Conservation (phyloP, 73 alveolate genomes). For the Paramecium caudatum region DNA sequence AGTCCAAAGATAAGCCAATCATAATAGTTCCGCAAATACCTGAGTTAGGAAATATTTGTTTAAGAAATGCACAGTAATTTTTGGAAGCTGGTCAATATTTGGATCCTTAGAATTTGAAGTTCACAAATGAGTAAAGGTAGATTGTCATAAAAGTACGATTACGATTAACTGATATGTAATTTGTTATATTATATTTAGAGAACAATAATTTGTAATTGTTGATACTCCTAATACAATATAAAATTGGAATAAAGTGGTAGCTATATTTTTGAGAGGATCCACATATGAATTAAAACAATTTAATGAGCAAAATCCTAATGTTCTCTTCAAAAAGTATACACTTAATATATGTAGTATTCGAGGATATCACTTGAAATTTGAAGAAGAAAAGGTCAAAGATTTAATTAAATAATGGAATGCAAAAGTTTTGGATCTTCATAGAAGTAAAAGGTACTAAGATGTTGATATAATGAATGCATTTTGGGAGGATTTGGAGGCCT, state of each 20-base stretch:
- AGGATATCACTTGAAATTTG: constrained; percentile 79
- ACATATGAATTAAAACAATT: constrained; percentile 82
- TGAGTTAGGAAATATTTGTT: constrained; percentile 77
- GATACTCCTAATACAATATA: constrained; percentile 70
- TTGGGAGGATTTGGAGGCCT: constrained; percentile 83
- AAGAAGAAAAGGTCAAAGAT: constrained; percentile 75
- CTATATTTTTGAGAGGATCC: constrained; percentile 80
- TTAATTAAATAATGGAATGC: constrained; percentile 74
- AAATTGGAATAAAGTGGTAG: constrained; percentile 80
- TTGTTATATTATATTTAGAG: constrained; percentile 42
- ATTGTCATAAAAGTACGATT: constrained; percentile 28
- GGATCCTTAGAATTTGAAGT: constrained; percentile 47
- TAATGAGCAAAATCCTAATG: constrained; percentile 71
- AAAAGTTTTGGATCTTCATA: constrained; percentile 62
- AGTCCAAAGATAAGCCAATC: constrained; percentile 77
- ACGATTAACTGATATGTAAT: constrained; percentile 62
- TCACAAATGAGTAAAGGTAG: constrained; percentile 51
- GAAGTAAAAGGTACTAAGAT: constrained; percentile 81
- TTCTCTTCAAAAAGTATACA: constrained; percentile 68
- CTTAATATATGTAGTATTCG: constrained; percentile 63
- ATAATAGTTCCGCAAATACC: constrained; percentile 81
- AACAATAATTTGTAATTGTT: constrained; percentile 68
- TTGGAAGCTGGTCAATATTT: constrained; percentile 79
- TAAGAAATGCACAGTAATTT: constrained; percentile 77
- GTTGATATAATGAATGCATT: constrained; percentile 74